These are phyloP conservation scores for Streptanthus diversifolius DNA, from an alignment of 345 rosid genomes.

Conservation along the genomic window DNA sequence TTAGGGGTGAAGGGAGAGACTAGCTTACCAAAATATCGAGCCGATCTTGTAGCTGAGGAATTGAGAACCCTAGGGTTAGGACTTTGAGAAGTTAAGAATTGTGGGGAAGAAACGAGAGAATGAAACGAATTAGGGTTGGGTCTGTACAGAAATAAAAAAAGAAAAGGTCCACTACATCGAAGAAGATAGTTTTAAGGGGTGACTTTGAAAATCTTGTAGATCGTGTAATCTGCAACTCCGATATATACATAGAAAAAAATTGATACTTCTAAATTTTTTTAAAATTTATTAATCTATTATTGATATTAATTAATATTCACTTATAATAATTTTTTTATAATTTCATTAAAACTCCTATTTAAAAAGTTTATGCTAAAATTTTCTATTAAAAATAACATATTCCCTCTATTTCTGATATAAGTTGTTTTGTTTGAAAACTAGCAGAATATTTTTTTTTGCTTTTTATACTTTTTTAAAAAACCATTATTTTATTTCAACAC, in stretches of 20 bases:
- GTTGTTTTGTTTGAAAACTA: no score
- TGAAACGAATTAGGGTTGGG: constrained; percentile 26
- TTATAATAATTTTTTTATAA: no score
- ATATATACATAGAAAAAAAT: no score
- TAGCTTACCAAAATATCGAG: background rate
- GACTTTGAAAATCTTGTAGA: background rate
- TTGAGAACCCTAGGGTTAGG: background rate
- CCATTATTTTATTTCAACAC: no score
- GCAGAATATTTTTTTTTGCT: no score
- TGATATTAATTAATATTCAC: no score
- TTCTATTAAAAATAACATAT: no score
- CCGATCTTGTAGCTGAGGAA: background rate
- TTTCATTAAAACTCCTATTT: no score
- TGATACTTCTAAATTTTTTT: background rate
- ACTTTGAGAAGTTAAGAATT: constrained; percentile 13
- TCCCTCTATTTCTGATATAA: no score
- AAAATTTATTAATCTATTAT: background rate
- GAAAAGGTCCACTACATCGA: constrained; percentile 5
- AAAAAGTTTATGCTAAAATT: no score
- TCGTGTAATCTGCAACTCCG: background rate
- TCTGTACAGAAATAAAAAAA: background rate
- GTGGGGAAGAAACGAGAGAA: constrained; percentile 28
- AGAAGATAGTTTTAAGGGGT: constrained; percentile 12
- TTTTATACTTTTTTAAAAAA: no score
- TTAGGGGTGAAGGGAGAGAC: background rate